phyloP scores from a whole-genome alignment of 768 basidiomycete species.

The Epithele typhae region DNA sequence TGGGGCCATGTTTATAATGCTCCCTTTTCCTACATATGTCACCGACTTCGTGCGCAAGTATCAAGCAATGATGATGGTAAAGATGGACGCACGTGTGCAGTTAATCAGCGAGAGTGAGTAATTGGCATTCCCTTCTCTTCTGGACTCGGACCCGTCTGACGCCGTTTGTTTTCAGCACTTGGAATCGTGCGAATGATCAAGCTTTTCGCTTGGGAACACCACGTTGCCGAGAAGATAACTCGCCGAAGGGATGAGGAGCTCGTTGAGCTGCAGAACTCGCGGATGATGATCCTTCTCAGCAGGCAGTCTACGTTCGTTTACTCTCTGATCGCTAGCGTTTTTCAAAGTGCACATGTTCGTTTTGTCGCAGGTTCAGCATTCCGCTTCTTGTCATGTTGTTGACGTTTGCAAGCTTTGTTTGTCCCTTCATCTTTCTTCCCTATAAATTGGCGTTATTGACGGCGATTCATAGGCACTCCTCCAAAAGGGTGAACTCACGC shows the following conservation, averaged over 20 bases:
- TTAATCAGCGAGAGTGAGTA: constrained; percentile 33
- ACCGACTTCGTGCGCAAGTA: constrained; percentile 27
- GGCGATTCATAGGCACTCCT: constrained; percentile 27
- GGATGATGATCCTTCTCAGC: constrained; percentile 46
- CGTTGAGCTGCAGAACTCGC: constrained; percentile 40
- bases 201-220: constrained; percentile 39
- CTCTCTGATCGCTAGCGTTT: too few relatives aligned
- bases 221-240: constrained; percentile 47
- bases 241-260: constrained; percentile 61
- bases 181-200: constrained; percentile 41
- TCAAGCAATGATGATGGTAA: constrained; percentile 35
- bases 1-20: constrained; percentile 31
- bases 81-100: constrained; percentile 42
- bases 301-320: too few relatives aligned
- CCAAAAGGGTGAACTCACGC: constrained; percentile 33
- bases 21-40: constrained; percentile 37
- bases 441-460: too few relatives aligned
- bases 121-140: too few relatives aligned
- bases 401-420: too few relatives aligned
- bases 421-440: too few relatives aligned
- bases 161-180: constrained; percentile 20
- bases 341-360: too few relatives aligned
- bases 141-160: too few relatives aligned
- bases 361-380: constrained; percentile 52
- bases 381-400: constrained; percentile 62